Base-by-base conservation (phyloP, 2,329 filamentous ascomycete species). In the Neofusicoccum sp. region DNA sequence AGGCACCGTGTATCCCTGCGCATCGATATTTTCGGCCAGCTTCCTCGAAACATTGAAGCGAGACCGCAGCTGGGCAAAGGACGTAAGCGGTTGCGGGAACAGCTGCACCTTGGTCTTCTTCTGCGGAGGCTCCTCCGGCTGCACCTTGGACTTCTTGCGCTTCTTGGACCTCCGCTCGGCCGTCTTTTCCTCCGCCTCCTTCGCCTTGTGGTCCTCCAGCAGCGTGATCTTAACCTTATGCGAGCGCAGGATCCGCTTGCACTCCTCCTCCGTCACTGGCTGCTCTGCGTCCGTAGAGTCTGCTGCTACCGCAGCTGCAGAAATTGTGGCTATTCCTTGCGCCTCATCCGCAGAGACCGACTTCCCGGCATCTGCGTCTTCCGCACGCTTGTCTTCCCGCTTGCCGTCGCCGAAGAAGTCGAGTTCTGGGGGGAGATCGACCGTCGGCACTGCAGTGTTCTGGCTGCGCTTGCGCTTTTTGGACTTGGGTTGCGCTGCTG, bases 171-270 rank as follows among this genome's bases (percentile, higher is more conserved):
- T 86, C 62, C 68, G 65, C 24, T 70, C 66, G 60, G 80, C 79
- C 70, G 83, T 84, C 67, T 84, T 86, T 59, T 79, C 57, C 54
- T 65, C 62, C 76, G 73, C 31, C 72, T 61, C 66, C 72, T 76
- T 73, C 73, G 74, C 65, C 53, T 73, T 73, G 59, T 73, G 72
- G 75, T 78, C 68, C 73, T 76, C 85, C n/a, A 96, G 78, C 51
- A 96, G 79, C 0, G 89, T 90, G 40, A 96, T 84, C 74, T 96
- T 96, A 65, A 97, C 80, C 65, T 92, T 89, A 75, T 96, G 91
- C 61, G 86, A 88, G 63, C 87, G 87, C 63, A 96, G 77, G 9
- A 93, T 80, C 62, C 87, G 85, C 67, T 88, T 87, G 67, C 90
- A 88, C 71, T 93, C 86, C 61, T 89, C 87, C 68, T 89, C 83